Conservation (phyloP, 176 grass and related monocot species). For the sorghum (Sorghum bicolor) region DNA sequence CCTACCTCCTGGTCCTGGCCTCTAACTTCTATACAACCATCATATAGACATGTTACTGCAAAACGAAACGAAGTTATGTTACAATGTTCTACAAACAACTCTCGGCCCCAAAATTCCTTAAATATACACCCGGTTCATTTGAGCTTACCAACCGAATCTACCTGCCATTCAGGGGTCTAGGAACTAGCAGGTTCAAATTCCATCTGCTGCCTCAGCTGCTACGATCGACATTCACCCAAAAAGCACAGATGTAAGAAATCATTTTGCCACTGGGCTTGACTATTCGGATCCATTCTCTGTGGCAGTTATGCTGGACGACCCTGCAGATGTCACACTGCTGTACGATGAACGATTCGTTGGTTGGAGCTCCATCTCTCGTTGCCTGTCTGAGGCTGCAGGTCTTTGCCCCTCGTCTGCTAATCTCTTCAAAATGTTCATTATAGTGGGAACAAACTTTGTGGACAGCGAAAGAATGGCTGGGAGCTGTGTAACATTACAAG, state of each 20-base stretch:
- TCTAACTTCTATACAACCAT: too few relatives aligned
- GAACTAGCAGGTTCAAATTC: too few relatives aligned
- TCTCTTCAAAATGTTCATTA: constrained; percentile 96
- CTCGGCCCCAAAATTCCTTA: too few relatives aligned
- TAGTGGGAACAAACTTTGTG: constrained; percentile 86
- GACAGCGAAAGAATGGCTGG: constrained; percentile 81
- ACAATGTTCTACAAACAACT: too few relatives aligned
- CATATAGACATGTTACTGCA: too few relatives aligned
- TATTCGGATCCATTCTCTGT: constrained; percentile 36
- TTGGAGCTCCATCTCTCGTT: constrained; percentile 46
- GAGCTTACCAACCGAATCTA: too few relatives aligned
- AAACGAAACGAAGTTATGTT: too few relatives aligned
- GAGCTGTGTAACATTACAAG: constrained; percentile 47
- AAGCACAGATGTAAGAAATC: constrained; percentile 15
- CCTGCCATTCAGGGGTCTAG: too few relatives aligned
- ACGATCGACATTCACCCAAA: too few relatives aligned
- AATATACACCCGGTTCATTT: too few relatives aligned
- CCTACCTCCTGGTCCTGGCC: too few relatives aligned
- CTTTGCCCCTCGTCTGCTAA: constrained; percentile 73
- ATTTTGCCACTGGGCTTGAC: constrained; percentile 59
- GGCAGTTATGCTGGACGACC: constrained; percentile 60
- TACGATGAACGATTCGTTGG: constrained; percentile 44
- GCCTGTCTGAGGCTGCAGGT: constrained; percentile 47
- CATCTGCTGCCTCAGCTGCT: too few relatives aligned
- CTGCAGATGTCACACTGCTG: constrained; percentile 52